Evolutionary conservation across 345 rosid species (phyloP).

Genomic region (Salix brachista): DNA sequence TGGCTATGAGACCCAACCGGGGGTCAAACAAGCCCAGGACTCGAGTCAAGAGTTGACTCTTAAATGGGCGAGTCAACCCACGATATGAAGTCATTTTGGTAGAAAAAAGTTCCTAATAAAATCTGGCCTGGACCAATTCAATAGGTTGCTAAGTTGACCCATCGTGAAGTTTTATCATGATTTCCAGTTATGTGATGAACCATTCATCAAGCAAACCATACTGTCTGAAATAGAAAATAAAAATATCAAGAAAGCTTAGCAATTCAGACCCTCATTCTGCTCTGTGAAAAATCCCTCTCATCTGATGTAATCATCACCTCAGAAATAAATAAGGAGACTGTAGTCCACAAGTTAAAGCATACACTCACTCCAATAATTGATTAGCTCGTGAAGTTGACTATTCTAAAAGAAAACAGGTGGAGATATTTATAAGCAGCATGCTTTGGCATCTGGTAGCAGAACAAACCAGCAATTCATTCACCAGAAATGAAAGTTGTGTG

Average conservation of each 20-base stretch:
- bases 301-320: background rate
- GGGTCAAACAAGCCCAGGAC: too few relatives aligned
- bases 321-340: background rate
- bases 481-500: background rate
- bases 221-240: background rate
- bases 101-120: too few relatives aligned
- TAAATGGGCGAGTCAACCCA: too few relatives aligned
- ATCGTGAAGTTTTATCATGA: too few relatives aligned
- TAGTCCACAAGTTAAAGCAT: background rate
- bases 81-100: too few relatives aligned
- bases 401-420: background rate
- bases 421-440: background rate
- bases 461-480: background rate
- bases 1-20: too few relatives aligned
- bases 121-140: too few relatives aligned
- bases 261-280: background rate
- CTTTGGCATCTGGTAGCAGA: background rate
- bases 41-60: too few relatives aligned
- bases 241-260: background rate
- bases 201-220: background rate
- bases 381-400: background rate
- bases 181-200: background rate
- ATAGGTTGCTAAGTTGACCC: too few relatives aligned
- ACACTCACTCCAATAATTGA: background rate
- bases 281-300: background rate